Evolutionary conservation across 2,329 filamentous ascomycete species (phyloP).

Genomic region (Phyllosticta capitalensis): DNA sequence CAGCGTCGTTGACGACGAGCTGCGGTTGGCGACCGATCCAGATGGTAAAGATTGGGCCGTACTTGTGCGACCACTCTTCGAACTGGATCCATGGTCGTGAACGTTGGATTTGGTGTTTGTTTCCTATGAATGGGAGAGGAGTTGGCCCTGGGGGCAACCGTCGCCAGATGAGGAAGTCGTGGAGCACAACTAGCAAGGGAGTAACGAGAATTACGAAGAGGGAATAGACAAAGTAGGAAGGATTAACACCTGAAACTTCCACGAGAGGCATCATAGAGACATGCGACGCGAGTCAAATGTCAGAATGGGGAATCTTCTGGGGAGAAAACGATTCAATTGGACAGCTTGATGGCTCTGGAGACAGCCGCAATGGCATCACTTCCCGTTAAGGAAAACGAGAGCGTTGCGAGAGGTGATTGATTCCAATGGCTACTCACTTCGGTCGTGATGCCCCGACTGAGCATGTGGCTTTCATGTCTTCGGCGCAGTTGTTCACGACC

Average conservation of each 20-base stretch:
- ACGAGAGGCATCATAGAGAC: background rate
- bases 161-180: constrained; percentile 24
- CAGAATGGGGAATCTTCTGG: background rate
- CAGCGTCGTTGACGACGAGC: constrained; percentile 36
- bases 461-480: background rate
- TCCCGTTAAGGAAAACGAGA: too few relatives aligned
- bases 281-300: background rate
- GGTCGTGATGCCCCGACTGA: background rate
- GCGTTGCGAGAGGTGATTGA: background rate
- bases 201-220: background rate
- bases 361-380: background rate
- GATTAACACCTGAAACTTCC: background rate
- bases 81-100: constrained; percentile 29
- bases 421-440: background rate
- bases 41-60: constrained; percentile 40
- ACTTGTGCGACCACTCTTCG: constrained; percentile 34
- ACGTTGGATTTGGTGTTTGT: constrained; percentile 22
- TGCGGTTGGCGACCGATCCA: constrained; percentile 40
- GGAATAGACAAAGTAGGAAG: background rate
- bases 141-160: constrained; percentile 40
- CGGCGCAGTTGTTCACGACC: background rate
- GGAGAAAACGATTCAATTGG: background rate
- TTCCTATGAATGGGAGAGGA: constrained; percentile 37
- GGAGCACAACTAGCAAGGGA: constrained; percentile 14
- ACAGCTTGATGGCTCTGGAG: background rate